Evolutionary conservation across 768 basidiomycete genomes (phyloP).

Genomic region (Mycena filopes): DNA sequence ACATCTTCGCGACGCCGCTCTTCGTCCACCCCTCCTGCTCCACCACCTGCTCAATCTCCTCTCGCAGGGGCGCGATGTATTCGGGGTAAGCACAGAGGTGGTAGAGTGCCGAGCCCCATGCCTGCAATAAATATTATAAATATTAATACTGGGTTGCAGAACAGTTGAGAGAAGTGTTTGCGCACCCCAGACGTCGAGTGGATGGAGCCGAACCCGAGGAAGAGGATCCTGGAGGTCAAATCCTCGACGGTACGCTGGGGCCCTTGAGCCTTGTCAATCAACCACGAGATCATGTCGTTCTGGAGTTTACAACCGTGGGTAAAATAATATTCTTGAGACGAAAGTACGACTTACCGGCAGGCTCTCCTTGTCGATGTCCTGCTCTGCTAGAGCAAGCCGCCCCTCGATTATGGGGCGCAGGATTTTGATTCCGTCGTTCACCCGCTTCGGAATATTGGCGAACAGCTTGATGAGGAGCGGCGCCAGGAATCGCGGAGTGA

Average conservation of each 20-base stretch:
- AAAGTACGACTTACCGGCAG: not conserved
- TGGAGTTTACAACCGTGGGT: slow-evolving; percentile 1
- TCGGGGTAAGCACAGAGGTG: slow-evolving; percentile 47
- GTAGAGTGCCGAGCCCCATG: slow-evolving; percentile 39
- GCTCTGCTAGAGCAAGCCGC: slow-evolving; percentile 1
- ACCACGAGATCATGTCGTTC: slow-evolving; percentile 14
- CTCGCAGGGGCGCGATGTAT: slow-evolving; percentile 45
- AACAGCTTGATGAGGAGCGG: slow-evolving; percentile 6
- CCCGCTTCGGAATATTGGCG: slow-evolving; percentile 8
- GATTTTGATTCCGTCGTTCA: slow-evolving; percentile 8
- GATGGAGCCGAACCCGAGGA: slow-evolving; percentile 7
- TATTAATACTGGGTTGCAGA: too few relatives aligned
- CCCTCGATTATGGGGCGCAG: slow-evolving; percentile 11
- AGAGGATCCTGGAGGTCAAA: not conserved
- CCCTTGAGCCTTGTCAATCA: slow-evolving; percentile 2
- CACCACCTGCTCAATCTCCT: slow-evolving; percentile 41
- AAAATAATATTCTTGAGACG: not conserved
- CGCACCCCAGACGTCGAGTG: slow-evolving; percentile 7
- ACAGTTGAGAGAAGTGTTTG: not conserved
- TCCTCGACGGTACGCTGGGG: slow-evolving; percentile 2
- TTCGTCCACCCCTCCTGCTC: slow-evolving; percentile 21
- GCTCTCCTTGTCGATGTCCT: not conserved
- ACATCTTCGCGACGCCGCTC: slow-evolving; percentile 7
- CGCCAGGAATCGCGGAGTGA: slow-evolving; percentile 1
- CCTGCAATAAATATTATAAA: slow-evolving; percentile 4